Evolutionary conservation across 306 rosid genomes (phyloP).

Genomic region (Cotoneaster glaucophyllus): DNA sequence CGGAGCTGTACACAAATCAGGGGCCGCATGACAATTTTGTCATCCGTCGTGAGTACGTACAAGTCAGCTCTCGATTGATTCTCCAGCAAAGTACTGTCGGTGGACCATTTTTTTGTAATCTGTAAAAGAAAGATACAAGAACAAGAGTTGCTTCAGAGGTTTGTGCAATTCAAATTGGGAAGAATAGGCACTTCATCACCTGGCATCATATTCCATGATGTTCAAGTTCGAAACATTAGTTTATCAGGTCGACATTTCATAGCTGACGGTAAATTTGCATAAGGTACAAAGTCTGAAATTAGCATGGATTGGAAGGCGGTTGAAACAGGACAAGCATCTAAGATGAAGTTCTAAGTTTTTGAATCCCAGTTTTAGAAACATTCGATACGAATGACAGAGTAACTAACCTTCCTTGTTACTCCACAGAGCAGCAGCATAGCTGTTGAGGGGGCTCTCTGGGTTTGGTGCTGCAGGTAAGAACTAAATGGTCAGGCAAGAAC

Average conservation of each 20-base stretch:
- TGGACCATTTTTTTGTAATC: conserved; percentile 84
- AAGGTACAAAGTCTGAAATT: neutral
- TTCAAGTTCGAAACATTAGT: neutral
- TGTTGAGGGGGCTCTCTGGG: conserved; percentile 92
- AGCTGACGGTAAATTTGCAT: neutral
- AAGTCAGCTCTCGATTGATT: conserved; percentile 62
- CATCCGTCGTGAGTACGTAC: neutral
- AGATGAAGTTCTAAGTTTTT: neutral
- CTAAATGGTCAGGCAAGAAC: conserved; percentile 21
- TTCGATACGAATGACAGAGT: neutral
- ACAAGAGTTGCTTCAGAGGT: neutral
- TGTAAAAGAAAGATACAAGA: conserved; percentile 12
- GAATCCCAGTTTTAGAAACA: neutral
- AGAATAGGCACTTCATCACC: neutral
- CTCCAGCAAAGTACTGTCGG: conserved; percentile 74
- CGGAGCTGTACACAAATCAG: conserved; percentile 25
- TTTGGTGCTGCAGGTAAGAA: conserved; percentile 68
- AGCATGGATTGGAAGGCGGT: neutral
- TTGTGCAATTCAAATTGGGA: neutral
- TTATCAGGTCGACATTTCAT: neutral
- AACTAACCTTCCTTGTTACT: conserved; percentile 74
- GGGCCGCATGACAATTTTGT: conserved; percentile 5
- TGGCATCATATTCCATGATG: neutral
- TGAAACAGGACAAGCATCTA: neutral
- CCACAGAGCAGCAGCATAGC: conserved; percentile 85